Evolutionary conservation across 2,329 filamentous ascomycete species (phyloP), one percentile per base, ranked within the genome.

Genomic region (Myriangium duriaei): DNA sequence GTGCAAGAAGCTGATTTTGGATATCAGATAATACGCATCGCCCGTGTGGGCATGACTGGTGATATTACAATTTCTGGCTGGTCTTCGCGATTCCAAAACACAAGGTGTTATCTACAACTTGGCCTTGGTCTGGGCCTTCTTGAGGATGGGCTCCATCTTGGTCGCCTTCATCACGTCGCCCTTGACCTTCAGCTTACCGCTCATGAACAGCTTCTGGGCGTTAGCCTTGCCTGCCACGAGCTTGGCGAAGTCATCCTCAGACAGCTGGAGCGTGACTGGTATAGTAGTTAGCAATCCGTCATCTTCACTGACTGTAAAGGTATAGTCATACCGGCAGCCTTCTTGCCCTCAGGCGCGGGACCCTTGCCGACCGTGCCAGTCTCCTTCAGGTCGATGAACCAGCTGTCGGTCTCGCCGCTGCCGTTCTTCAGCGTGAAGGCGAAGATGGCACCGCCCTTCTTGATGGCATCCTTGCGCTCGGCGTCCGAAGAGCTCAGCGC

Each of bases 101-200:
- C n/a, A n/a, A n/a, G n/a, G n/a, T n/a, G n/a, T 31, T 30, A 17
- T 62, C 68, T 76, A 87, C 65, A 93, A 67, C 74, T 93, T 93
- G 50, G 83, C 74, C 71, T 84, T 82, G 53, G 67, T 70, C 68
- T 85, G 80, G 26, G 83, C 81, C 71, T 86, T 91, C 72, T 85
- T 86, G 48, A 94, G 67, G 53, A 96, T 81, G 29, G 85, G 82
- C 64, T 95, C 86, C 64, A 95, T 76, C 77, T 92, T 94, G 43
- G 87, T 95, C 26, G 91, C 82, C 75, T 95, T 95, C 88, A 96
- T 96, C 44, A 96, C 77, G 60, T 96, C 86, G 46, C 91, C 91
- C 76, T 86, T 92, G 59, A 96, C 76, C 81, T 96, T 98, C 57
- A 98, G 71, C 72, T 94, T 95, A 53, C 91, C 91, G n/a, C 75